These are phyloP conservation scores for Galeopsis tetrahit DNA, from an alignment of 257 asterid species.

Conservation along the genomic window DNA sequence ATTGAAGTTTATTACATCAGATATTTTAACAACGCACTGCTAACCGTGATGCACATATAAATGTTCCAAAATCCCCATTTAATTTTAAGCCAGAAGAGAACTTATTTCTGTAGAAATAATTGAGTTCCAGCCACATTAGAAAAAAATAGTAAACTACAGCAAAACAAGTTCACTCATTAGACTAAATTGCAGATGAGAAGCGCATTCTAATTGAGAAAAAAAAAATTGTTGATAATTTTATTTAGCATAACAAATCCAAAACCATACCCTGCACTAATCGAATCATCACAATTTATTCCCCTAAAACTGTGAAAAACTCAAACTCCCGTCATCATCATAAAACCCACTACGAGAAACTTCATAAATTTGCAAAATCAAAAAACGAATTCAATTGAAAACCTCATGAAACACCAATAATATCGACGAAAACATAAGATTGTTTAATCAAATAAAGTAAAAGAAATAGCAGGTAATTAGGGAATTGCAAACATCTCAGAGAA, in stretches of 20 bases:
- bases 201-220: background rate
- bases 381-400: constrained; percentile 17
- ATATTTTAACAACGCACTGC: background rate
- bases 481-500: background rate
- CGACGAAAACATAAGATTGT: background rate
- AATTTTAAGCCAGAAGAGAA: background rate
- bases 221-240: background rate
- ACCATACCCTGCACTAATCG: background rate
- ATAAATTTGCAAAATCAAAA: background rate
- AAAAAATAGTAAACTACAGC: background rate
- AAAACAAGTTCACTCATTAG: constrained; percentile 18
- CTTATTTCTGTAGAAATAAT: background rate
- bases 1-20: background rate
- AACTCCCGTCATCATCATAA: constrained; percentile 6
- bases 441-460: background rate
- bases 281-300: constrained; percentile 11
- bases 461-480: background rate
- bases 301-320: background rate
- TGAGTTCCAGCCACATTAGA: background rate
- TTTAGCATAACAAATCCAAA: constrained; percentile 9
- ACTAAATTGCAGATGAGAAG: background rate
- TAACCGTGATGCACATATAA: background rate
- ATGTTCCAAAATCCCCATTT: background rate
- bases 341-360: background rate
- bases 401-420: background rate